These are phyloP conservation scores for Lepiota subincarnata DNA, from an alignment of 768 basidiomycete genomes.

Conservation along the genomic window DNA sequence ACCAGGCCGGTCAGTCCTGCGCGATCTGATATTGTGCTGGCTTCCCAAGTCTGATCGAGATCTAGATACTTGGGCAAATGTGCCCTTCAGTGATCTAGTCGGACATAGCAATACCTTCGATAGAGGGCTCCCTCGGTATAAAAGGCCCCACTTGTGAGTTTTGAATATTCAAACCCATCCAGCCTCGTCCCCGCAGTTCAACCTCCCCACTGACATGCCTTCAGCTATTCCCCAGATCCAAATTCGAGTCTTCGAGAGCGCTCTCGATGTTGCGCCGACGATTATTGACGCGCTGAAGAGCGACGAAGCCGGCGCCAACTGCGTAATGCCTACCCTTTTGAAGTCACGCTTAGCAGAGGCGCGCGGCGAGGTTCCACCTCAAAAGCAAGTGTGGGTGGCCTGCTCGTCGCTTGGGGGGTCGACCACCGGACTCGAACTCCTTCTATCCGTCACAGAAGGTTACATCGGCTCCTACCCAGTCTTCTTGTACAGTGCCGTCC, in stretches of 20 bases:
- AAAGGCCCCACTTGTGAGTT: too few relatives aligned
- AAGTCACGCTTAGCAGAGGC: constrained; percentile 23
- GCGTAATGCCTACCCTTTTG: constrained; percentile 34
- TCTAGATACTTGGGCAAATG: too few relatives aligned
- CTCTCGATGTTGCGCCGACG: constrained; percentile 30
- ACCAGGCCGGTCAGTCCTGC: too few relatives aligned
- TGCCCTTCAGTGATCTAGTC: too few relatives aligned
- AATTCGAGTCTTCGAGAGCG: constrained; percentile 22
- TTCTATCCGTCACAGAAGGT: constrained; percentile 58
- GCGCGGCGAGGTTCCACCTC: constrained; percentile 3
- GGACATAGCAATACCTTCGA: too few relatives aligned
- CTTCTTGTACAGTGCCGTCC: constrained; percentile 54
- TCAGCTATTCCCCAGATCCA: constrained; percentile 12
- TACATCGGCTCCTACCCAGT: constrained; percentile 58
- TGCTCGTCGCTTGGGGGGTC: background rate
- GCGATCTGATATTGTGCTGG: too few relatives aligned
- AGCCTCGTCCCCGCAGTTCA: background rate
- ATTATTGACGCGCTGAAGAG: constrained; percentile 33
- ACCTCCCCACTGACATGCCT: background rate
- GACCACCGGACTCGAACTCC: constrained; percentile 35
- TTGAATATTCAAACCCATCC: background rate
- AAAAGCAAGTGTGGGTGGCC: constrained; percentile 1
- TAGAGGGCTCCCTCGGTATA: too few relatives aligned
- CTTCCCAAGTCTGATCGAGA: too few relatives aligned
- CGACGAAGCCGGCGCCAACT: constrained; percentile 37